phyloP scores from a whole-genome alignment of 805 yeast species.

The Ogataea neopini region DNA sequence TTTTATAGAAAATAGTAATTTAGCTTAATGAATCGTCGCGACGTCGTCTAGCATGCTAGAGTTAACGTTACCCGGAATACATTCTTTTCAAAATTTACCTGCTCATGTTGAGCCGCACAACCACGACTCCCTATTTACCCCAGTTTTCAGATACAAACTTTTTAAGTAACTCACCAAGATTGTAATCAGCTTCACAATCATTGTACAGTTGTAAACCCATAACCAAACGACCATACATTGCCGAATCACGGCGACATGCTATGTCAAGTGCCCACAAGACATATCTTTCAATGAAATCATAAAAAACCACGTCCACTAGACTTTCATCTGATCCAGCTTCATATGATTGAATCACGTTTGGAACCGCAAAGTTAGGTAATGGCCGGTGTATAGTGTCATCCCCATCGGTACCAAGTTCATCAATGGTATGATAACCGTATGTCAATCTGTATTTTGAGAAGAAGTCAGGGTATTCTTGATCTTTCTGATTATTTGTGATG shows the following conservation, averaged over 20 bases:
- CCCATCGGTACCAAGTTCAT: slow-evolving; percentile 84
- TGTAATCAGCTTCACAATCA: slow-evolving; percentile 39
- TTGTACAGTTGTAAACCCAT: slow-evolving; percentile 24
- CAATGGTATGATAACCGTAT: slow-evolving; percentile 79
- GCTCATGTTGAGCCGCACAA: background rate
- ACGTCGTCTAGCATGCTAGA: too few relatives aligned
- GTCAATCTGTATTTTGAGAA: slow-evolving; percentile 26
- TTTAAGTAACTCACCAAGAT: slow-evolving; percentile 47
- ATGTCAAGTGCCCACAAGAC: slow-evolving; percentile 27
- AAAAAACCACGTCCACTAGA: slow-evolving; percentile 69
- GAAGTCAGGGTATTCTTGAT: background rate
- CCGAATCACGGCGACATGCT: slow-evolving; percentile 20
- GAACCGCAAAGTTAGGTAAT: slow-evolving; percentile 59
- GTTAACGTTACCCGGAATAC: too few relatives aligned
- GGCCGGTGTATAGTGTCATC: slow-evolving; percentile 78
- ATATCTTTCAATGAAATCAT: slow-evolving; percentile 62
- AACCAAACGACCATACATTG: slow-evolving; percentile 18
- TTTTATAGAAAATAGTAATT: background rate
- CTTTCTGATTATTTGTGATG: background rate
- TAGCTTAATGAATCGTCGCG: slow-evolving; percentile 2
- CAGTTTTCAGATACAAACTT: slow-evolving; percentile 40
- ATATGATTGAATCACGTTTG: slow-evolving; percentile 72
- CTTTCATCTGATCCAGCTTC: slow-evolving; percentile 29
- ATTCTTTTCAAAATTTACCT: too few relatives aligned
- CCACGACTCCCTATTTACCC: slow-evolving; percentile 17